phyloP scores from a whole-genome alignment of 257 asterid genomes.

The Gentiana dahurica region DNA sequence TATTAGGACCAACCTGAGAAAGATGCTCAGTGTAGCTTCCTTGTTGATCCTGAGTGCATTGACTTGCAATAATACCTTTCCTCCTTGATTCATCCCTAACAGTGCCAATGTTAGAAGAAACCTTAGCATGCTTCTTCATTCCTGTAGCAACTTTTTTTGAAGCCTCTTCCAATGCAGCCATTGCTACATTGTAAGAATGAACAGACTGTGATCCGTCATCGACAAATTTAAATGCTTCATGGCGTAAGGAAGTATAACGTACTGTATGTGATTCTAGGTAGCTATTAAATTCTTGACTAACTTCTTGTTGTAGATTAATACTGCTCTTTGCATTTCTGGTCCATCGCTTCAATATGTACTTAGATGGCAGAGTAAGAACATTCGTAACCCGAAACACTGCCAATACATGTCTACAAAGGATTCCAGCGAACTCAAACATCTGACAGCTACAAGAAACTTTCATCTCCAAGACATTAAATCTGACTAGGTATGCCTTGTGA shows the following conservation, averaged over 20 bases:
- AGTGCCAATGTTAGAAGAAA: slow-evolving; percentile 34
- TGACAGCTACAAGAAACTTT: slow-evolving; percentile 80
- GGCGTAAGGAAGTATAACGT: slow-evolving; percentile 74
- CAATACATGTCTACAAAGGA: slow-evolving; percentile 85
- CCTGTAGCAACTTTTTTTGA: slow-evolving; percentile 46
- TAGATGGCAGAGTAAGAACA: slow-evolving; percentile 87
- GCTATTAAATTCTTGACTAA: slow-evolving; percentile 40
- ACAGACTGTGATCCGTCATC: slow-evolving; percentile 74
- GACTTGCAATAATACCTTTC: slow-evolving; percentile 21
- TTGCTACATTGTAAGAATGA: slow-evolving; percentile 47
- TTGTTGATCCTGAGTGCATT: slow-evolving; percentile 25
- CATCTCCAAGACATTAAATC: slow-evolving; percentile 91
- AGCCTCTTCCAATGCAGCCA: slow-evolving; percentile 79
- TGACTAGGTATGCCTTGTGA: slow-evolving; percentile 58
- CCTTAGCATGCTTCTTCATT: slow-evolving; percentile 47
- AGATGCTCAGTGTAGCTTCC: slow-evolving; percentile 44
- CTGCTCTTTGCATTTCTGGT: slow-evolving; percentile 84
- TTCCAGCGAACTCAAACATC: slow-evolving; percentile 95
- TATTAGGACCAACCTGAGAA: slow-evolving; percentile 51
- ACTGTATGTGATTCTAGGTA: slow-evolving; percentile 97
- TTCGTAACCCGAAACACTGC: slow-evolving; percentile 89
- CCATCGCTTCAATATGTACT: slow-evolving; percentile 80
- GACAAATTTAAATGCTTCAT: slow-evolving; percentile 75
- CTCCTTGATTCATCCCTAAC: slow-evolving; percentile 25
- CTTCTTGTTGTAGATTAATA: slow-evolving; percentile 55